Conservation (phyloP, 2,329 filamentous ascomycete genomes). For the Penicillium sp. region DNA sequence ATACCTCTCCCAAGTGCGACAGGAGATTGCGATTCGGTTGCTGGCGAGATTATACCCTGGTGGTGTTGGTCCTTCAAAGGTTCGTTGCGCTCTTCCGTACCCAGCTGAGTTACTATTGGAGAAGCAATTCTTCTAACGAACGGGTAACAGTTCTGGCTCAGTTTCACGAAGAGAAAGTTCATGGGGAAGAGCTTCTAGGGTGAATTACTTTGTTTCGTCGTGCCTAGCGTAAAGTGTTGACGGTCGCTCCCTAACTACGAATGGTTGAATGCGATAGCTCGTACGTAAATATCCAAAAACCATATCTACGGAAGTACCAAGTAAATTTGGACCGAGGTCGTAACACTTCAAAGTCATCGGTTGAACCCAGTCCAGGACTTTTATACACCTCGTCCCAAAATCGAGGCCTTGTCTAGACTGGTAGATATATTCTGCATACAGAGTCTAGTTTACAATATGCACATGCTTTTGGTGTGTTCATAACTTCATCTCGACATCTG, state of each 20-base stretch:
- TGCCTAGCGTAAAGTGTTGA: conserved; percentile 9
- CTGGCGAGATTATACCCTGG: conserved; percentile 87
- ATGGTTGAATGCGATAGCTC: background rate
- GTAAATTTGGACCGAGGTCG: background rate
- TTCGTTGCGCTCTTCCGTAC: conserved; percentile 32
- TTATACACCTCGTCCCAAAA: background rate
- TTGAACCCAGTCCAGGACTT: background rate
- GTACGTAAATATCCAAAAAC: conserved; percentile 5
- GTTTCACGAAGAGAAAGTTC: conserved; percentile 98
- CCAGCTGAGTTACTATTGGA: background rate
- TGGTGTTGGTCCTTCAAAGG: conserved; percentile 68
- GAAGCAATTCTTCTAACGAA: conserved; percentile 27
- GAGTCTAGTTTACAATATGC: conserved; percentile 4
- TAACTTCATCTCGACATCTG: conserved; percentile 38
- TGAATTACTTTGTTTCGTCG: conserved; percentile 14
- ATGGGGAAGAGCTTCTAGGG: conserved; percentile 88
- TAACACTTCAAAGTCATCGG: background rate
- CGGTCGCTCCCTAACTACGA: background rate
- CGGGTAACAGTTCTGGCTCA: conserved; percentile 88
- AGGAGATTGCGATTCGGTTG: conserved; percentile 84
- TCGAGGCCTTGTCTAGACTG: background rate
- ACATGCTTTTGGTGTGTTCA: conserved; percentile 15
- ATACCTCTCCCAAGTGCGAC: conserved; percentile 82
- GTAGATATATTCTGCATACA: background rate
- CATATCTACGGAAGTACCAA: background rate